These are phyloP conservation scores for Calonectria montana DNA, from an alignment of 2,329 filamentous ascomycete genomes.

Conservation along the genomic window DNA sequence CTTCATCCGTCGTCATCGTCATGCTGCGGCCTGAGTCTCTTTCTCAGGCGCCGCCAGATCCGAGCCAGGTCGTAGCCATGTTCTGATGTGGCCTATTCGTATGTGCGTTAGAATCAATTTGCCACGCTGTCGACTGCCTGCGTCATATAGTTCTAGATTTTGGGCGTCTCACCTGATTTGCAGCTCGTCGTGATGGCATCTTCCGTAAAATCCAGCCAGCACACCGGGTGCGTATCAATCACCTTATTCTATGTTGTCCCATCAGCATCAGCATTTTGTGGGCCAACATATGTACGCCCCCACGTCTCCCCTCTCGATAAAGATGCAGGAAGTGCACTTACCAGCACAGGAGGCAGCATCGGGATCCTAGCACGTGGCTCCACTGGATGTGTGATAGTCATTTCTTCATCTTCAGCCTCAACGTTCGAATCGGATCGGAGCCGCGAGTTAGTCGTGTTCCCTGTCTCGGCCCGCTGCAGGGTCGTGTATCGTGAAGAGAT, in stretches of 20 bases:
- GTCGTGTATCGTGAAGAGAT: slow-evolving; percentile 62
- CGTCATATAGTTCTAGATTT: background rate
- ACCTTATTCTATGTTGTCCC: slow-evolving; percentile 72
- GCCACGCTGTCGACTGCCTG: background rate
- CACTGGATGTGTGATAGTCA: slow-evolving; percentile 79
- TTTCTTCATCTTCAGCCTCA: slow-evolving; percentile 66
- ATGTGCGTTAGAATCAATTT: slow-evolving; percentile 27
- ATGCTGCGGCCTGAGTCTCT: slow-evolving; percentile 33
- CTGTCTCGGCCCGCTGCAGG: slow-evolving; percentile 70
- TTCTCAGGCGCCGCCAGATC: slow-evolving; percentile 39
- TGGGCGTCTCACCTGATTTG: slow-evolving; percentile 77
- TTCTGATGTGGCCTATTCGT: slow-evolving; percentile 75
- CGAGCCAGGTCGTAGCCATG: slow-evolving; percentile 73
- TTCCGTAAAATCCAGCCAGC: slow-evolving; percentile 93
- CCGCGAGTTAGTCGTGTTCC: slow-evolving; percentile 67
- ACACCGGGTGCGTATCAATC: slow-evolving; percentile 87
- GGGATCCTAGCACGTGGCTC: slow-evolving; percentile 87
- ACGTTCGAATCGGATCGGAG: slow-evolving; percentile 78
- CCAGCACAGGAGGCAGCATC: slow-evolving; percentile 90
- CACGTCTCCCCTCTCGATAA: slow-evolving; percentile 2
- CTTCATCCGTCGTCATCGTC: slow-evolving; percentile 27
- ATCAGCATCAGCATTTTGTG: slow-evolving; percentile 30
- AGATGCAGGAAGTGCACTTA: slow-evolving; percentile 54
- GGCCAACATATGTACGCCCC: slow-evolving; percentile 6
- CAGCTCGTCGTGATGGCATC: slow-evolving; percentile 94